Base-by-base conservation (phyloP, 2,329 filamentous ascomycete species). In the Emergomyces pasteurianus region DNA sequence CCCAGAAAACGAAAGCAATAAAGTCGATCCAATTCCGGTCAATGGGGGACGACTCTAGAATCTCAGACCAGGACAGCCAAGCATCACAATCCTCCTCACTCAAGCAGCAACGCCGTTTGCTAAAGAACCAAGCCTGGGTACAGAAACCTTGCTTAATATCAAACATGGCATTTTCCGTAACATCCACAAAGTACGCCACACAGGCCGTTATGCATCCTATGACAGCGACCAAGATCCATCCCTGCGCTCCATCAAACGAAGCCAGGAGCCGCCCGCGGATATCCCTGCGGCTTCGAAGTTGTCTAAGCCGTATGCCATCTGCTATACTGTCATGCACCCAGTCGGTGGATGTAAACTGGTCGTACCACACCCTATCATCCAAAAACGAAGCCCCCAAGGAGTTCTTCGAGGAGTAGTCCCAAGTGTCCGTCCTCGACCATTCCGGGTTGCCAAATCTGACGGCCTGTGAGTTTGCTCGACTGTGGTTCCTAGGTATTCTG, bases 291-390 rank as follows among this genome's bases (percentile, higher is more conserved):
- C 83, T 86, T 57, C 90, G 85, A 46, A 99, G 80, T 59, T 86
- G 86, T 72, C 95, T 94, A 57, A 95, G 85, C 31, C 94, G 88
- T 68, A 91, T 90, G 10, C 92, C 90, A 75, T 97, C 94, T 69
- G 91, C 90, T 67, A 99, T 96, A 72, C 88, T 92, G 74, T 99
- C 94, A 72, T 96, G 92, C 0, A 99, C 92, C 94, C 94, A 99
- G 73, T 99, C 92, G 60, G 90, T 96, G 7, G 90, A 95, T 6
- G 91, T 96, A 70, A 96, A 96, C 75, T 99, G 94, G 78, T 99
- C 94, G 75, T 97, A 97, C 94, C 94, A 97, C 10, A 95, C 88
- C 63, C 94, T 86, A 67, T 97, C 91, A 70, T 96, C 89, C 58
- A 86, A 79, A 67, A 85, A 86, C 10, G 88, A 75, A 4, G 84